A percentile compares a stretch with the other conserved stretches of the same genome.
phyloP scores from a whole-genome alignment of 495 filamentous ascomycete genomes.

The Penicillium bialowiezense region DNA sequence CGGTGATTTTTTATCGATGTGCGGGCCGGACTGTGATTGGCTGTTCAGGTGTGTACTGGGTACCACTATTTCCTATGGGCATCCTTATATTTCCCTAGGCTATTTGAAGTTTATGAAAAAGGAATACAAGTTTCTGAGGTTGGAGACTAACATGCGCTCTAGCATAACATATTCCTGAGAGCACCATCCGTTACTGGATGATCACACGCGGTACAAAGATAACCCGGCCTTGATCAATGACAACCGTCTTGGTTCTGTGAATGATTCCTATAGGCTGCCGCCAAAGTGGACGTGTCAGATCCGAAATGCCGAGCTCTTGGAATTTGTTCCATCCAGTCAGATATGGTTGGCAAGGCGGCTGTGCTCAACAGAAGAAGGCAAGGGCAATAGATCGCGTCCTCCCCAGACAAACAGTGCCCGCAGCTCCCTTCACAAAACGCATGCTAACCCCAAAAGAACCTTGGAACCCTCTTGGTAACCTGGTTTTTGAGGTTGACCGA shows the following conservation, averaged over 20 bases:
- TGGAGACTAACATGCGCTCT: too few species aligned
- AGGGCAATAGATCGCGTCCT: too few species aligned
- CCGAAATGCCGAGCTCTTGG: constrained; percentile 18
- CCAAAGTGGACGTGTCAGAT: constrained; percentile 8
- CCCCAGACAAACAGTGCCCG: too few species aligned
- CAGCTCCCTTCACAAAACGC: too few species aligned
- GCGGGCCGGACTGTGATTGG: constrained; percentile 25
- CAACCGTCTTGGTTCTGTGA: neutral
- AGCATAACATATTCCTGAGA: too few species aligned
- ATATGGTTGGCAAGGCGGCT: constrained; percentile 14
- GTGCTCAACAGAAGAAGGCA: too few species aligned
- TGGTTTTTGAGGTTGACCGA: neutral
- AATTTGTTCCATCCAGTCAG: constrained; percentile 5
- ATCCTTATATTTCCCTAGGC: neutral
- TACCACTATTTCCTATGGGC: neutral
- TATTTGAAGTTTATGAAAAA: too few species aligned
- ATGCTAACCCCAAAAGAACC: too few species aligned
- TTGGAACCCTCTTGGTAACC: too few species aligned
- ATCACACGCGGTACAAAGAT: neutral
- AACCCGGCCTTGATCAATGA: neutral
- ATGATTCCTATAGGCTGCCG: constrained; percentile 1
- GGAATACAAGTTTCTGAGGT: too few species aligned
- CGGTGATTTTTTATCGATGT: constrained; percentile 23
- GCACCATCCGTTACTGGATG: too few species aligned
- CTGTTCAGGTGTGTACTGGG: neutral